Evolutionary conservation across 371 early-diverging fungal genomes (phyloP).

Genomic region (Dichotomocladium elegans): DNA sequence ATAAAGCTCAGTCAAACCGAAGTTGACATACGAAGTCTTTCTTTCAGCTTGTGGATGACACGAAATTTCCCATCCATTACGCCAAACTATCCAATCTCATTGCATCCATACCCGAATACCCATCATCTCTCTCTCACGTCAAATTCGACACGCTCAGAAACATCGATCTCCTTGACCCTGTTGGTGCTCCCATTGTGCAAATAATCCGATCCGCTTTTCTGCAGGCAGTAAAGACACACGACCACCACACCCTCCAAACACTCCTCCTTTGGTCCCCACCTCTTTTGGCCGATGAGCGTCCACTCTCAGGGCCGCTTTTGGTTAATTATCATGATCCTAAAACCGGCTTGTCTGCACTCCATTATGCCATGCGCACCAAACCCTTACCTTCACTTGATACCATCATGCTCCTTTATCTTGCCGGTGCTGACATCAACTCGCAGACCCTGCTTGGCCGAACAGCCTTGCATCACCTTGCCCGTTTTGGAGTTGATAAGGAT

Average conservation of each 20-base stretch:
- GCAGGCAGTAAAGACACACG: constrained; percentile 60
- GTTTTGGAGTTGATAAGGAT: constrained; percentile 48
- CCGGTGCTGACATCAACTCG: constrained; percentile 67
- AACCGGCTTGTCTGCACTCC: constrained; percentile 62
- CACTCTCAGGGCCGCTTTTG: constrained; percentile 26
- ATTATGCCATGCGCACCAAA: constrained; percentile 60
- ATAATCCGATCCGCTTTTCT: constrained; percentile 47
- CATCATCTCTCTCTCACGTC: constrained; percentile 43
- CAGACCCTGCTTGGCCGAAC: constrained; percentile 63
- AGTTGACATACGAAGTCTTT: background rate
- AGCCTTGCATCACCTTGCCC: constrained; percentile 58
- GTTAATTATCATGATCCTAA: constrained; percentile 61
- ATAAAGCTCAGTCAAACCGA: background rate
- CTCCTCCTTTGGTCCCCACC: constrained; percentile 48
- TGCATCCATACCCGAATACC: constrained; percentile 38
- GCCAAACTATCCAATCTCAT: constrained; percentile 50
- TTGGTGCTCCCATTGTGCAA: constrained; percentile 26
- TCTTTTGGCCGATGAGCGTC: constrained; percentile 17
- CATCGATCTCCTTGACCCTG: constrained; percentile 35
- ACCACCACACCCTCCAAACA: constrained; percentile 52
- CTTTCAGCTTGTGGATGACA: constrained; percentile 7
- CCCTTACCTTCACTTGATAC: constrained; percentile 59
- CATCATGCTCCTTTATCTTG: constrained; percentile 57
- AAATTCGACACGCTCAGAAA: constrained; percentile 33
- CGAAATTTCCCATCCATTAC: constrained; percentile 49